Base-by-base conservation (phyloP, 2,329 filamentous ascomycete genomes). In the Sarocladium brachiariae region DNA sequence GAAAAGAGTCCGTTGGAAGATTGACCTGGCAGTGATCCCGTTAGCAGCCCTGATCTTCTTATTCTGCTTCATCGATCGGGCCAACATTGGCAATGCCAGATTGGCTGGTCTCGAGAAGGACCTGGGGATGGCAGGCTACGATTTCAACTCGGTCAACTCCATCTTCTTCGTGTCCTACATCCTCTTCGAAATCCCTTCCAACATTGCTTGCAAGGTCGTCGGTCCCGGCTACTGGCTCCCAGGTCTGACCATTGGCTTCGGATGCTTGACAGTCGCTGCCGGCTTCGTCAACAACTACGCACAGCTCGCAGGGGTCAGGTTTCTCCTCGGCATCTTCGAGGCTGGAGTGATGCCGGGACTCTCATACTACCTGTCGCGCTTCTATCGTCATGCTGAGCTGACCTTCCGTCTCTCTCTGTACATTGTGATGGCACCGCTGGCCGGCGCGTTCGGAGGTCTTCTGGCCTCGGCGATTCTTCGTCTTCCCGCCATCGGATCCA, bases 91-190 rank as follows among this genome's bases (percentile, higher is more conserved):
- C 16, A 88, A 87, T 62, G 84, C 83, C 2, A 77, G 74, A 55
- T 69, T 87, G 16, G 83, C 83, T 3, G 83, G 83, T 0, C 69
- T 88, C 18, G 80, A 84, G 51, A 71, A 69, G 27, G 84, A 87
- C 50, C 73, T 89, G 1, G 61, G 68, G 0, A 65, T 89, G 51
- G 64, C 62, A 11, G 76, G 76, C 21, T 81, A 86, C 60, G 83
- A 87, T 61, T 89, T 87, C 70, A 89, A 89, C 60, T 66, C 68
- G 21, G 70, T 87, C 2, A 72, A 89, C 3, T 83, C 83, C 13
- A 62, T 82, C 55, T 89, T 89, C 67, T 89, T 86, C 65, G 73
- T 89, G 60, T 79, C 79, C 7, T 89, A 89, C 65, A 87, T 88
- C 57, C 19, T 88, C 43, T 86, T 85, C 56, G 80, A 88, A 62